Evolutionary conservation across 371 early-diverging fungal species (phyloP).

Genomic region (Amoeboaphelidium protococcarum): DNA sequence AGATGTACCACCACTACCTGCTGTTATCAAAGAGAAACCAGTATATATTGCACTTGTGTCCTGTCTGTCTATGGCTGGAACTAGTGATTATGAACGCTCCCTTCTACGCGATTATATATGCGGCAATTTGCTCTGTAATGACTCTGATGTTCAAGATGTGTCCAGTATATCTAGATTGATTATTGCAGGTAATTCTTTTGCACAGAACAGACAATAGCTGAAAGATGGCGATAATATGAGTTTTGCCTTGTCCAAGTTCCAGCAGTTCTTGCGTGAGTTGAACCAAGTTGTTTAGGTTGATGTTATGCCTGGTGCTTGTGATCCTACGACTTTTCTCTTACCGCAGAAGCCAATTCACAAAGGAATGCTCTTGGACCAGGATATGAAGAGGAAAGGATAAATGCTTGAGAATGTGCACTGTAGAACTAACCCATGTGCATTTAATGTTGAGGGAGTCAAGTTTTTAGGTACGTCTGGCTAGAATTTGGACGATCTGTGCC

Average conservation of each 20-base stretch:
- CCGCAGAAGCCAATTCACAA: conserved; percentile 65
- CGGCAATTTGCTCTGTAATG: neutral
- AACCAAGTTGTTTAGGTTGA: conserved; percentile 25
- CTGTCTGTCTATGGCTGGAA: neutral
- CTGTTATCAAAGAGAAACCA: neutral
- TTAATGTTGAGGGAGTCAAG: conserved; percentile 30
- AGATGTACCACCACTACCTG: neutral
- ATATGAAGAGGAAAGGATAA: too few species aligned
- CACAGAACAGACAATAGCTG: too few species aligned
- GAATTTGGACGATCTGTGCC: conserved; percentile 49
- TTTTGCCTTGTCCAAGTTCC: conserved; percentile 3
- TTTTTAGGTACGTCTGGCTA: conserved; percentile 65
- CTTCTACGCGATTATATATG: too few species aligned
- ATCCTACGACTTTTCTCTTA: conserved; percentile 42
- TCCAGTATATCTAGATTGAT: conserved; percentile 29
- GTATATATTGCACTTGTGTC: neutral
- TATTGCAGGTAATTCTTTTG: conserved; percentile 45
- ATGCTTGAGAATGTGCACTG: too few species aligned
- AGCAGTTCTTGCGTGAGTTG: conserved; percentile 6
- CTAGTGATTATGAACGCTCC: too few species aligned
- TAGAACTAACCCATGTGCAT: conserved; percentile 52
- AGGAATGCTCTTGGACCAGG: too few species aligned
- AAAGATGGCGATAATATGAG: conserved; percentile 13
- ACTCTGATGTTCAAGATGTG: conserved; percentile 2
- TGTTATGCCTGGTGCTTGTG: conserved; percentile 52